Percentiles rank a stretch among this genome's conserved stretches.
Evolutionary conservation across 352 stramenopile species (phyloP).

Genomic region (Aphanomyces astaci): DNA sequence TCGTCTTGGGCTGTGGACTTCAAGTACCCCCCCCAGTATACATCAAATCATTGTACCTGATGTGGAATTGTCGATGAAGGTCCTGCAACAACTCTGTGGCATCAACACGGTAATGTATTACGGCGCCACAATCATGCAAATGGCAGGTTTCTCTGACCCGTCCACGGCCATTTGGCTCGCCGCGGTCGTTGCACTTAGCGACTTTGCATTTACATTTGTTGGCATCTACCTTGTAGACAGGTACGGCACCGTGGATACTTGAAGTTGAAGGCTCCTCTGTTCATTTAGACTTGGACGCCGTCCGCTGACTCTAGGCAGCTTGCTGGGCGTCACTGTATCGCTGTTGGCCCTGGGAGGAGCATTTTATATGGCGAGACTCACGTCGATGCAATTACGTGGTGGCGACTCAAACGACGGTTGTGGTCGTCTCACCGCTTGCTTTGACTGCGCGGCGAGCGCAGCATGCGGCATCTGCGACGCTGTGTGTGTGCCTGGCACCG

Average conservation of each 20-base stretch:
- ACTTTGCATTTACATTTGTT: slow-evolving; percentile 24
- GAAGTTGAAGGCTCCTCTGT: background rate
- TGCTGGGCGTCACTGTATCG: slow-evolving; percentile 1
- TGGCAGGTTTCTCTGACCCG: slow-evolving; percentile 20
- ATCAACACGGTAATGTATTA: slow-evolving; percentile 28
- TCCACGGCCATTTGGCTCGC: slow-evolving; percentile 25
- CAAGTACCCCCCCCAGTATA: no score
- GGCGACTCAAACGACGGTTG: background rate
- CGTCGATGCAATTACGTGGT: background rate
- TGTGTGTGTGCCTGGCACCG: background rate
- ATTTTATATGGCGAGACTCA: background rate
- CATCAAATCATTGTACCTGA: no score
- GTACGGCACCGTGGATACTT: background rate
- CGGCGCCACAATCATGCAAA: slow-evolving; percentile 20
- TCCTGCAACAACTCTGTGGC: slow-evolving; percentile 19
- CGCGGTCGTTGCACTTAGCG: slow-evolving; percentile 17
- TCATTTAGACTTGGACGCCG: slow-evolving; percentile 5
- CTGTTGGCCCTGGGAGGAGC: background rate
- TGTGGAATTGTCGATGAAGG: no score
- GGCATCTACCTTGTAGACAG: slow-evolving; percentile 21
- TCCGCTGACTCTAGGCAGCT: slow-evolving; percentile 7
- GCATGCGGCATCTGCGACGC: slow-evolving; percentile 11
- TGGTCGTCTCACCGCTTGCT: background rate
- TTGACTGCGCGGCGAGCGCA: slow-evolving; percentile 13
- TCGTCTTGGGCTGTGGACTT: slow-evolving; percentile 18